These are phyloP conservation scores for Beauveria rudraprayagi DNA, from an alignment of 2,329 filamentous ascomycete genomes.

Conservation along the genomic window DNA sequence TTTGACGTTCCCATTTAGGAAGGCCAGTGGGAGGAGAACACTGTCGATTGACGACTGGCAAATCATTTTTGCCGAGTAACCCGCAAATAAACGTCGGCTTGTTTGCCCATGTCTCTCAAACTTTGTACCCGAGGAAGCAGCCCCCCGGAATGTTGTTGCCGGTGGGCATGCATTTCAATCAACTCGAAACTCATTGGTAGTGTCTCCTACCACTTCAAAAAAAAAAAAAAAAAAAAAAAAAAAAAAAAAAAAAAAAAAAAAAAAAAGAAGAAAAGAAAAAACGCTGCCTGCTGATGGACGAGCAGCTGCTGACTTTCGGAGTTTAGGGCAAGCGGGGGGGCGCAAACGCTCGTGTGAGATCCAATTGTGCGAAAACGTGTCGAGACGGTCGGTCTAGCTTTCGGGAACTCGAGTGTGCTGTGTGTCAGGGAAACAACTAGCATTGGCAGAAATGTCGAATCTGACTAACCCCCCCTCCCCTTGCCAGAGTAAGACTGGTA, in stretches of 20 bases:
- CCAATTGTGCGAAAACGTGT: conserved; percentile 10
- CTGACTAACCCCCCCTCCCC: not conserved
- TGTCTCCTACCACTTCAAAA: no score
- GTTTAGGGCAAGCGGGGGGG: not conserved
- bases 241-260: no score
- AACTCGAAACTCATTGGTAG: no score
- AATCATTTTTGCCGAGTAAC: not conserved
- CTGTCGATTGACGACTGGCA: conserved; percentile 1
- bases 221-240: no score
- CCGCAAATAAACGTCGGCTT: no score
- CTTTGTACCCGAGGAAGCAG: no score
- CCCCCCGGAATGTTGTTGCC: no score
- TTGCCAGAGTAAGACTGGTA: conserved; percentile 4
- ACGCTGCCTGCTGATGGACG: no score
- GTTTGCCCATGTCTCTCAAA: no score
- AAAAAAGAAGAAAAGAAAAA: no score
- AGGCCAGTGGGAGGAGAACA: not conserved
- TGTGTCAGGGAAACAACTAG: not conserved
- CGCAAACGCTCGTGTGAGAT: not conserved
- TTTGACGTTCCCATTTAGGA: not conserved
- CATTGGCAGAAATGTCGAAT: conserved; percentile 2
- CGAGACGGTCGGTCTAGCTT: conserved; percentile 1
- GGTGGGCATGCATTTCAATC: no score
- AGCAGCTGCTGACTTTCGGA: not conserved
- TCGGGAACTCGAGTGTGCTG: not conserved